Evolutionary conservation across 305 asterid species (phyloP).

Genomic region (Fraxinus floribunda): DNA sequence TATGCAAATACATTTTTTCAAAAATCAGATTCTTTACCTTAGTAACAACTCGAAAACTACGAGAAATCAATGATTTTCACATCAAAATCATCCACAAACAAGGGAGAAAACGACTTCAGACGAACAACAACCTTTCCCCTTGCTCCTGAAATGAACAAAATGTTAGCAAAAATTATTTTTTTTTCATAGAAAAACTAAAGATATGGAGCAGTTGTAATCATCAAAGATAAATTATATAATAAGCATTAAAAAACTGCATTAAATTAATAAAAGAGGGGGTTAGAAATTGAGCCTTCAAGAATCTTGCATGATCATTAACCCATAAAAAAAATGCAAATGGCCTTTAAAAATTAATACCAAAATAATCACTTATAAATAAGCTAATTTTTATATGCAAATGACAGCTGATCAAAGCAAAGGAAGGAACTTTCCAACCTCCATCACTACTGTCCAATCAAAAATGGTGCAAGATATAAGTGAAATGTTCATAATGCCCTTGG

Average conservation of each 20-base stretch:
- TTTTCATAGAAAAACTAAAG: conserved; percentile 30
- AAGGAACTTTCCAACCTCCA: conserved; percentile 47
- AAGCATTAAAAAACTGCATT: conserved; percentile 21
- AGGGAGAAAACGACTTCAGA: conserved; percentile 18
- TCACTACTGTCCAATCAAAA: conserved; percentile 35
- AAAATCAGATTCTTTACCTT: neutral
- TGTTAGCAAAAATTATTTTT: conserved; percentile 19
- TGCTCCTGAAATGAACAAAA: conserved; percentile 43
- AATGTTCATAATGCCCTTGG: conserved; percentile 29
- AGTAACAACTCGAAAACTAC: neutral
- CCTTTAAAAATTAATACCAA: conserved; percentile 16
- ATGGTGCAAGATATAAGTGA: conserved; percentile 6
- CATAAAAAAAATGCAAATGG: conserved; percentile 21
- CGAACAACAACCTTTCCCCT: conserved; percentile 24
- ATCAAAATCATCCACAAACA: conserved; percentile 17
- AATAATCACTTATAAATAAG: neutral
- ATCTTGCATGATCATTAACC: conserved; percentile 67
- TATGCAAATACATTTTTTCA: neutral
- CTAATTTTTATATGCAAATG: conserved; percentile 21
- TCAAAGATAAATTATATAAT: conserved; percentile 32
- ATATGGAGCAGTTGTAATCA: conserved; percentile 56
- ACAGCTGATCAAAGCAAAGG: conserved; percentile 49
- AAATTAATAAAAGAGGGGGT: conserved; percentile 15
- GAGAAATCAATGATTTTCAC: neutral
- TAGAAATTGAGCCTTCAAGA: conserved; percentile 50